These are phyloP conservation scores for Pseudogymnoascus destructans DNA, from an alignment of 2,329 filamentous ascomycete genomes.

Conservation along the genomic window DNA sequence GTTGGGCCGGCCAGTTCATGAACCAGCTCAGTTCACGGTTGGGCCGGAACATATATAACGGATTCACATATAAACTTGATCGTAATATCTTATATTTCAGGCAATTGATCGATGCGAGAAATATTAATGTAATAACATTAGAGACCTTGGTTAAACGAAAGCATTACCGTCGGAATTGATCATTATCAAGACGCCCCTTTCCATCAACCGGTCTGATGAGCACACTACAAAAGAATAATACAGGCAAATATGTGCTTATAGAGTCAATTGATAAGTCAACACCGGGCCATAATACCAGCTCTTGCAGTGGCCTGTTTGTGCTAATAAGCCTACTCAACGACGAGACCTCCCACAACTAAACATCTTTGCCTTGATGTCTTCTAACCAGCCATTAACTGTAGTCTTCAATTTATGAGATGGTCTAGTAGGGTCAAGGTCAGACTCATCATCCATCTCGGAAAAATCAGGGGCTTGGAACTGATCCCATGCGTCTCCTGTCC, in stretches of 20 bases:
- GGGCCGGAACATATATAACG: not conserved
- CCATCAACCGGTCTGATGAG: not conserved
- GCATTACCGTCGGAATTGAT: not conserved
- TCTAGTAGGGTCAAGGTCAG: not conserved
- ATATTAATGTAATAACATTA: not conserved
- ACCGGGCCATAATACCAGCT: not conserved
- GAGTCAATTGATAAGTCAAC: not conserved
- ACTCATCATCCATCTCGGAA: not conserved
- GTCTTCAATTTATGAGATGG: not conserved
- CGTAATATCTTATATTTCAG: not conserved
- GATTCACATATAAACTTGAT: not conserved
- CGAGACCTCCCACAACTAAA: not conserved
- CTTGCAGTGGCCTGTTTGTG: too few relatives aligned
- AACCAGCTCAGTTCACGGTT: too few relatives aligned
- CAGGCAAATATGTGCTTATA: not conserved
- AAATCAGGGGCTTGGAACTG: not conserved
- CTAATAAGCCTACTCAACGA: not conserved
- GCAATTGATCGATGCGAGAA: not conserved
- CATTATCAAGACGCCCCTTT: not conserved
- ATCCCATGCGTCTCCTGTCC: not conserved
- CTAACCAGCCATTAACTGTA: not conserved
- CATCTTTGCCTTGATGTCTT: not conserved
- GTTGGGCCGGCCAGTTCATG: too few relatives aligned
- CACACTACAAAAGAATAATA: slow-evolving; percentile 1
- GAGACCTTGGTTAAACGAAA: not conserved